Evolutionary conservation across 495 filamentous ascomycete species (phyloP).

Genomic region (Lepraria neglecta): DNA sequence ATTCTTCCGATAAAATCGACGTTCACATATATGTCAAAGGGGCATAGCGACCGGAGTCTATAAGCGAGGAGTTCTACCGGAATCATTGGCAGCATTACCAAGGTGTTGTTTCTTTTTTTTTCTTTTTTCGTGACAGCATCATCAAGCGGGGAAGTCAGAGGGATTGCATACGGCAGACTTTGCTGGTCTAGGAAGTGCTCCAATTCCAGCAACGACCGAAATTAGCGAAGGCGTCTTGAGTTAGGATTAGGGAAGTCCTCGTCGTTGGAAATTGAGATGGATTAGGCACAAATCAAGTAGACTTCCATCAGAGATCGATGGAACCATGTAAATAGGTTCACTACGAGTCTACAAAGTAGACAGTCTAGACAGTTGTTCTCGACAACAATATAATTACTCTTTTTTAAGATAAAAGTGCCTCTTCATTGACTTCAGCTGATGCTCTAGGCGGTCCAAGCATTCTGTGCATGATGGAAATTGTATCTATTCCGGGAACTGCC

Average conservation of each 20-base stretch:
- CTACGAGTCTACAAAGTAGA: background rate
- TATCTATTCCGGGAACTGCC: background rate
- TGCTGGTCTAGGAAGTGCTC: slow-evolving; percentile 28
- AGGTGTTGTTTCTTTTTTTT: slow-evolving; percentile 7
- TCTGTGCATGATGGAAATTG: background rate
- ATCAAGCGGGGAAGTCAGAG: slow-evolving; percentile 9
- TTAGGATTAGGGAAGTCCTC: background rate
- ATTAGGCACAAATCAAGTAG: slow-evolving; percentile 2
- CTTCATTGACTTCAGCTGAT: slow-evolving; percentile 2
- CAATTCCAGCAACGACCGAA: slow-evolving; percentile 21
- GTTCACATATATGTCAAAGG: background rate
- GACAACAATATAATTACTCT: background rate
- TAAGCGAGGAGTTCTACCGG: slow-evolving; percentile 16
- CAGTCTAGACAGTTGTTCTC: background rate
- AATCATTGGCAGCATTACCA: background rate
- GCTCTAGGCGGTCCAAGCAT: background rate
- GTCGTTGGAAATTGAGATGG: slow-evolving; percentile 14
- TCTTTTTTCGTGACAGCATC: slow-evolving; percentile 13
- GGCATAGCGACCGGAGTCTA: slow-evolving; percentile 21
- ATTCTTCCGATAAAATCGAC: background rate
- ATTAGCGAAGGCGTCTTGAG: slow-evolving; percentile 22
- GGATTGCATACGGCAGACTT: slow-evolving; percentile 17
- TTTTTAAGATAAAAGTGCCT: background rate
- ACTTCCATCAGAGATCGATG: background rate
- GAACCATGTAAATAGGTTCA: background rate